phyloP scores from a whole-genome alignment of 306 rosid genomes.

The Dryas octopetala region DNA sequence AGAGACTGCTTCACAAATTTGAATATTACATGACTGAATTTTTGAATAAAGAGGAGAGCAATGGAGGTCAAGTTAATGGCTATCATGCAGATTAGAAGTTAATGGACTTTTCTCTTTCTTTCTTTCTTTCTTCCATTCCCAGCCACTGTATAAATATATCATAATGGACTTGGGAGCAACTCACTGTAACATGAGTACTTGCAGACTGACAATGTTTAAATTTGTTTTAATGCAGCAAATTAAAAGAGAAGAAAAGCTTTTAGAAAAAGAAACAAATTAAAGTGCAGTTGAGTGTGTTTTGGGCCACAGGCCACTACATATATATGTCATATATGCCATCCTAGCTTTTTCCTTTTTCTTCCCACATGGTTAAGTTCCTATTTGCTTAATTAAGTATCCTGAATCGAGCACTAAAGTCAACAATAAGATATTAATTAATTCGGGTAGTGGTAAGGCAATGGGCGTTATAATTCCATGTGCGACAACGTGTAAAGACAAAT shows the following conservation, averaged over 20 bases:
- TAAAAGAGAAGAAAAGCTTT: not conserved
- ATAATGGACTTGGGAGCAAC: conserved; percentile 2
- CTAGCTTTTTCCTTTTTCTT: too few species aligned
- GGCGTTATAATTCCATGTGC: not conserved
- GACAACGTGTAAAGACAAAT: not conserved
- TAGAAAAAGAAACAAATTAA: not conserved
- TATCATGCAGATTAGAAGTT: conserved; percentile 15
- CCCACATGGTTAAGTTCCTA: too few species aligned
- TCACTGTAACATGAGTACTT: not conserved
- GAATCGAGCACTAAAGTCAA: not conserved
- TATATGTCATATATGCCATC: too few species aligned
- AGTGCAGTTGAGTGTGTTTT: not conserved
- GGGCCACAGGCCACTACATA: not conserved
- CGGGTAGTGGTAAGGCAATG: not conserved
- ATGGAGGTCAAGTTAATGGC: conserved; percentile 25
- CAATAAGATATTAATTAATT: not conserved
- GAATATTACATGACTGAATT: conserved; percentile 41
- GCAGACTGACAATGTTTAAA: not conserved
- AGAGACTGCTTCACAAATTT: conserved; percentile 50
- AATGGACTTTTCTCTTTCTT: not conserved
- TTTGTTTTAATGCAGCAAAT: not conserved
- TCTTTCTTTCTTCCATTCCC: not conserved
- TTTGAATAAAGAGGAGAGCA: conserved; percentile 20
- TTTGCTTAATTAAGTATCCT: not conserved
- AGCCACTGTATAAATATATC: not conserved